Conservation (phyloP, 768 basidiomycete species). For the Podaxis sp. region DNA sequence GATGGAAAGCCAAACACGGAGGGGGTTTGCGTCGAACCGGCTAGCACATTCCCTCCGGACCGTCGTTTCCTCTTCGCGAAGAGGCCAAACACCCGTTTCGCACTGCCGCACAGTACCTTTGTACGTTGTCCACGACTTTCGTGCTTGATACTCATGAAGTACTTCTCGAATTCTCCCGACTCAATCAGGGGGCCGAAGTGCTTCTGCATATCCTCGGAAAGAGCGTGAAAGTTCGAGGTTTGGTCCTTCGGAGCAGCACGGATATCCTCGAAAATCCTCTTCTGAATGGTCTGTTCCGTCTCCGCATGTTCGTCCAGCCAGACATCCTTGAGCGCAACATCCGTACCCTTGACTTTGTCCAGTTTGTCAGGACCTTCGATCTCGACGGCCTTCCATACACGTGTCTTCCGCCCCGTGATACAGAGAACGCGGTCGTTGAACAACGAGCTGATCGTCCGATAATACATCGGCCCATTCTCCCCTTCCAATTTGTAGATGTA, state of each 20-base stretch:
- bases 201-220: not conserved
- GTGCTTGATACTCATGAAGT: not conserved
- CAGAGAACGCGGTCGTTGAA: not conserved
- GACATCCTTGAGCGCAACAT: conserved; percentile 18
- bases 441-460: not conserved
- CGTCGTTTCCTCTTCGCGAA: too few species aligned
- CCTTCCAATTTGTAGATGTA: too few species aligned
- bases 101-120: too few species aligned
- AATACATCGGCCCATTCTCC: too few species aligned
- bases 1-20: not conserved
- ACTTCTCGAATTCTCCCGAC: not conserved
- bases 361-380: not conserved
- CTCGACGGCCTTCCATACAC: conserved; percentile 15
- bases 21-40: not conserved
- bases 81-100: too few species aligned
- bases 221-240: too few species aligned
- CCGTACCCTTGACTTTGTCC: not conserved
- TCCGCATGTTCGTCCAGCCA: conserved; percentile 16
- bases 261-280: conserved; percentile 8
- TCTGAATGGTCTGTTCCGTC: conserved; percentile 16
- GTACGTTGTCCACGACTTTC: too few species aligned
- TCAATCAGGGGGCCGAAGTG: not conserved
- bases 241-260: not conserved
- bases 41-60: not conserved
- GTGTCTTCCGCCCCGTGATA: conserved; percentile 14